Evolutionary conservation across 2,329 filamentous ascomycete genomes (phyloP).

Genomic region (Tetracladium maxilliforme): DNA sequence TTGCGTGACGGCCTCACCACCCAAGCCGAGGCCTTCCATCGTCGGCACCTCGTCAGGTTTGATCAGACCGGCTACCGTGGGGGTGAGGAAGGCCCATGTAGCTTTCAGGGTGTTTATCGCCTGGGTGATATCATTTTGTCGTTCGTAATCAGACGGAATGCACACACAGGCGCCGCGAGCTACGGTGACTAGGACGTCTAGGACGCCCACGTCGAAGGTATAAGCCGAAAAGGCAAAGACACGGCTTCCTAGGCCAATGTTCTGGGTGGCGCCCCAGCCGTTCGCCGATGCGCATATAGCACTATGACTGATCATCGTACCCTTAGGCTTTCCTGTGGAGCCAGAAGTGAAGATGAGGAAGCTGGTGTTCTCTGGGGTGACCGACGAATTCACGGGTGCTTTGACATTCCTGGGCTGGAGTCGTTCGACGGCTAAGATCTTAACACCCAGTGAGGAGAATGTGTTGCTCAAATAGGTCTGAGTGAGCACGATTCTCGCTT

Average conservation of each 20-base stretch:
- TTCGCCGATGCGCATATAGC: too few species aligned
- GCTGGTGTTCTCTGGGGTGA: slow-evolving; percentile 11
- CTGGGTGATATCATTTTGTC: slow-evolving; percentile 33
- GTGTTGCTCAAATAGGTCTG: too few species aligned
- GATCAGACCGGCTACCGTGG: slow-evolving; percentile 22
- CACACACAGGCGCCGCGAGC: too few species aligned
- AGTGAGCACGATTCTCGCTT: slow-evolving; percentile 46
- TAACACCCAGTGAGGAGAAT: slow-evolving; percentile 4
- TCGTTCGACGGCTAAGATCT: slow-evolving; percentile 9
- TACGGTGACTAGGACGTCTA: too few species aligned
- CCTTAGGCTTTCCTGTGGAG: slow-evolving; percentile 20
- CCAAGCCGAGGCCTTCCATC: too few species aligned
- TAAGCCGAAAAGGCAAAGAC: too few species aligned
- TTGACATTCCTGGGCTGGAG: slow-evolving; percentile 9
- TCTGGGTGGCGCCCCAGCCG: too few species aligned
- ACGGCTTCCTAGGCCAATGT: too few species aligned
- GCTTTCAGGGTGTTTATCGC: slow-evolving; percentile 30
- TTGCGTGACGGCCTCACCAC: too few species aligned
- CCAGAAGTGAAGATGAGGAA: slow-evolving; percentile 21
- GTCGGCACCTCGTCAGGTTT: slow-evolving; percentile 27
- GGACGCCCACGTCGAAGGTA: too few species aligned
- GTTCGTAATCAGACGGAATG: too few species aligned
- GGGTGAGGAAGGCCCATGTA: slow-evolving; percentile 28
- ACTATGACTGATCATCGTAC: slow-evolving; percentile 73
- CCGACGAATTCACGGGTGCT: slow-evolving; percentile 7